Percentiles rank a stretch among this genome's conserved stretches.
Evolutionary conservation across 257 asterid genomes (phyloP).

Genomic region (Solanum acaule): DNA sequence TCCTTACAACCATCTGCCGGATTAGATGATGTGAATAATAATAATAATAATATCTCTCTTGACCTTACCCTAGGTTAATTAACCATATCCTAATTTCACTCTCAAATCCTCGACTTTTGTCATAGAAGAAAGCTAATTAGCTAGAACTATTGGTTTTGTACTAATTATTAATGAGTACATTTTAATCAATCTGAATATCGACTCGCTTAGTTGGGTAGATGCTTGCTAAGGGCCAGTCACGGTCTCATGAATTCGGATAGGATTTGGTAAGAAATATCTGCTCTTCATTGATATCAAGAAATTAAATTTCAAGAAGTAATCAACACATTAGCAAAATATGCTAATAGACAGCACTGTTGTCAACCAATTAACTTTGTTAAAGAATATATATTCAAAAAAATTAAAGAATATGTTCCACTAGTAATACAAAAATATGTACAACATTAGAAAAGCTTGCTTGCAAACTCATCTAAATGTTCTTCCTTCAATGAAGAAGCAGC

Average conservation of each 20-base stretch:
- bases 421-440: not conserved
- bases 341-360: not conserved
- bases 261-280: not conserved
- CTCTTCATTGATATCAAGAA: too few species aligned
- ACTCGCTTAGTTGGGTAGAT: not conserved
- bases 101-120: not conserved
- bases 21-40: not conserved
- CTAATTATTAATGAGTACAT: not conserved
- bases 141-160: not conserved
- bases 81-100: not conserved
- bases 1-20: not conserved
- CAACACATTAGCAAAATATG: not conserved
- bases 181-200: not conserved
- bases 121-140: not conserved
- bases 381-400: not conserved
- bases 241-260: not conserved
- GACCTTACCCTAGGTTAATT: conserved; percentile 51
- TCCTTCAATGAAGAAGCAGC: conserved; percentile 7
- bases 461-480: conserved; percentile 33
- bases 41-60: conserved; percentile 24
- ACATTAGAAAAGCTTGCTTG: conserved; percentile 59
- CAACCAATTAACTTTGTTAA: not conserved
- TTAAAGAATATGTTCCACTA: not conserved
- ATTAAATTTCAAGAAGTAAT: not conserved
- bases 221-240: not conserved